Conservation (phyloP, 495 filamentous ascomycete species). For the Neohortaea acidophila region DNA sequence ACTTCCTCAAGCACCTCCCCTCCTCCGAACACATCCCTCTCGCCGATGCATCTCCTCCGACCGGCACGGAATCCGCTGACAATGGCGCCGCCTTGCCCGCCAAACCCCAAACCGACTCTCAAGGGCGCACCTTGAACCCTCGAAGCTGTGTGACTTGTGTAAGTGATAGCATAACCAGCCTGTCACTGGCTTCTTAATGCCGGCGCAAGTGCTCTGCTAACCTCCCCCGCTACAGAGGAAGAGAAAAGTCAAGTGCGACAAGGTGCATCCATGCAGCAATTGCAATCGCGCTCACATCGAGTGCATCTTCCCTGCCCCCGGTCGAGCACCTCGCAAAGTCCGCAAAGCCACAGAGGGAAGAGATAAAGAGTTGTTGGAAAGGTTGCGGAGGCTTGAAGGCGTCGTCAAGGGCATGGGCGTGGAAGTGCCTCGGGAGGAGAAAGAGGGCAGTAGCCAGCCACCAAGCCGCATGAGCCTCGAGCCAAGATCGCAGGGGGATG, state of each 20-base stretch:
- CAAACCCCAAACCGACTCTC: constrained; percentile 7
- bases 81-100: neutral
- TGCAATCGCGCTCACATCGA: constrained; percentile 63
- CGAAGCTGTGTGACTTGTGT: constrained; percentile 75
- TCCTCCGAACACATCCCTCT: neutral
- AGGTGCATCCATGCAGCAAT: constrained; percentile 67
- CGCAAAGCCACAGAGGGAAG: constrained; percentile 50
- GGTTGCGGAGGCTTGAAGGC: constrained; percentile 63
- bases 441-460: constrained; percentile 17
- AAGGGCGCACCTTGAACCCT: constrained; percentile 34
- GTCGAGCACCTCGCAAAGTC: constrained; percentile 57
- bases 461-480: too few relatives aligned
- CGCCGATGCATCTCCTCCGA: neutral
- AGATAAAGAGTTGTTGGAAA: constrained; percentile 50
- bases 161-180: too few relatives aligned
- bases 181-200: too few relatives aligned
- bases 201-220: too few relatives aligned
- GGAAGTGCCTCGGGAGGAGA: constrained; percentile 27
- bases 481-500: too few relatives aligned
- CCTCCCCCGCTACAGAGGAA: too few relatives aligned
- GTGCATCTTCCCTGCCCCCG: constrained; percentile 72
- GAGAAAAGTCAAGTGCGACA: constrained; percentile 81
- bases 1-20: constrained; percentile 4
- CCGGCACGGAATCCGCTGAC: neutral
- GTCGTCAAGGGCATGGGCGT: constrained; percentile 56